phyloP scores from a whole-genome alignment of 192 early-diverging fungal species.

The Coemansia sp. region DNA sequence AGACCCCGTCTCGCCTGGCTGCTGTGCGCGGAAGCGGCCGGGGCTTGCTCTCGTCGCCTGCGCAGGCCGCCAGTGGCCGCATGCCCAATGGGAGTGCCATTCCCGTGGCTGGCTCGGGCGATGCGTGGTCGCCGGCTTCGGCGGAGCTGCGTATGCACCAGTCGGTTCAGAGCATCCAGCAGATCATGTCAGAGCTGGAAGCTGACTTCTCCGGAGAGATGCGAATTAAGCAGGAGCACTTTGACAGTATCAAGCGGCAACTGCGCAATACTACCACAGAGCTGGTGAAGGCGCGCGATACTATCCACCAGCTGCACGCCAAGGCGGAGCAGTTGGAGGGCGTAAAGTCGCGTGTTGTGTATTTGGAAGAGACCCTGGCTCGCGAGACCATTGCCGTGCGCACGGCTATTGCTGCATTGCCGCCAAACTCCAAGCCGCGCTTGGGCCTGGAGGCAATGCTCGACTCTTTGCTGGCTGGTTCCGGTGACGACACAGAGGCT shows the following conservation, averaged over 20 bases:
- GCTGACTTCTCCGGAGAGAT: slow-evolving; percentile 64
- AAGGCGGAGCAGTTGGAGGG: slow-evolving; percentile 58
- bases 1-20: slow-evolving; percentile 29
- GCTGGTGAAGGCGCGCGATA: slow-evolving; percentile 56
- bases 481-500: background rate
- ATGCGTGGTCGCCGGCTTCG: slow-evolving; percentile 32
- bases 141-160: slow-evolving; percentile 49
- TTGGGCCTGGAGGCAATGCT: slow-evolving; percentile 25
- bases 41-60: slow-evolving; percentile 25
- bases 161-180: slow-evolving; percentile 59
- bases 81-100: background rate
- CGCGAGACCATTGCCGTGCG: slow-evolving; percentile 49
- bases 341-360: slow-evolving; percentile 60
- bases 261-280: slow-evolving; percentile 57
- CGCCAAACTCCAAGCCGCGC: slow-evolving; percentile 28
- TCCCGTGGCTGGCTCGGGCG: background rate
- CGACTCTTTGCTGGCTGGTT: slow-evolving; percentile 17
- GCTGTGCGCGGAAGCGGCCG: slow-evolving; percentile 16
- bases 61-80: background rate
- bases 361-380: slow-evolving; percentile 59
- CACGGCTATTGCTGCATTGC: slow-evolving; percentile 34
- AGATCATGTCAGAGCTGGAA: slow-evolving; percentile 68
- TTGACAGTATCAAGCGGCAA: slow-evolving; percentile 57
- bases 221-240: slow-evolving; percentile 55
- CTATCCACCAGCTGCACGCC: slow-evolving; percentile 51